phyloP scores from a whole-genome alignment of 805 yeast genomes.

The Cyberlindnera sargentensis region DNA sequence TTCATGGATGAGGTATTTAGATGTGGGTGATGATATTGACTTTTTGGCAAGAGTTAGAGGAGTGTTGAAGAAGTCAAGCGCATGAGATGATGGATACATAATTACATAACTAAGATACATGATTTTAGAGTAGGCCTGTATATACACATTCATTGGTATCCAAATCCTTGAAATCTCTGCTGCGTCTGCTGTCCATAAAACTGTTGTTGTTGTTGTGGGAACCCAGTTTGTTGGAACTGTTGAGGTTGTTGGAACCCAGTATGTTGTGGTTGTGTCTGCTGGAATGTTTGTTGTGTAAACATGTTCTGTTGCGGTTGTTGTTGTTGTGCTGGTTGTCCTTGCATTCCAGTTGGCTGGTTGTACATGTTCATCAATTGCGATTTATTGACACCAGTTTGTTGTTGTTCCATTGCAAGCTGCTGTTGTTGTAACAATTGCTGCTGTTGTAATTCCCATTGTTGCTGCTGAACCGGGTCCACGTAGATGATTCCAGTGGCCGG shows the following conservation, averaged over 20 bases:
- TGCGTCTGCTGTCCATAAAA: neutral
- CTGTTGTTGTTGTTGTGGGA: neutral
- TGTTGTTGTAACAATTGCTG: conserved; percentile 13
- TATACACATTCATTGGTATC: neutral
- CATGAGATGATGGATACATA: neutral
- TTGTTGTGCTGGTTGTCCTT: conserved; percentile 27
- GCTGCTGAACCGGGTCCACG: conserved; percentile 61
- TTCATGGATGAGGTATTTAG: conserved; percentile 29
- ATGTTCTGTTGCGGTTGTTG: conserved; percentile 5
- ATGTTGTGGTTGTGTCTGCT: conserved; percentile 4
- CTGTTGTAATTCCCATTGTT: conserved; percentile 21
- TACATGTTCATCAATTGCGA: conserved; percentile 17
- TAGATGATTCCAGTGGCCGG: conserved; percentile 66
- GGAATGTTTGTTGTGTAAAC: conserved; percentile 3
- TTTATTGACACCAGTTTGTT: conserved; percentile 11
- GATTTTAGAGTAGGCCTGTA: neutral
- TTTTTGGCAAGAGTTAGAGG: conserved; percentile 38
- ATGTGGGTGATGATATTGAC: conserved; percentile 44
- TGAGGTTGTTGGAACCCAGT: conserved; percentile 3
- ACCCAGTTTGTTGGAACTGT: conserved; percentile 4
- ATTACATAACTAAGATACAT: neutral
- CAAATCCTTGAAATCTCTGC: neutral
- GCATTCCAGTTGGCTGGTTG: conserved; percentile 34
- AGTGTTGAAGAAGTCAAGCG: conserved; percentile 25
- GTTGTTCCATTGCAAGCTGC: conserved; percentile 2